Conservation (phyloP, 2,329 filamentous ascomycete genomes). For the Hypoxylon sp. region DNA sequence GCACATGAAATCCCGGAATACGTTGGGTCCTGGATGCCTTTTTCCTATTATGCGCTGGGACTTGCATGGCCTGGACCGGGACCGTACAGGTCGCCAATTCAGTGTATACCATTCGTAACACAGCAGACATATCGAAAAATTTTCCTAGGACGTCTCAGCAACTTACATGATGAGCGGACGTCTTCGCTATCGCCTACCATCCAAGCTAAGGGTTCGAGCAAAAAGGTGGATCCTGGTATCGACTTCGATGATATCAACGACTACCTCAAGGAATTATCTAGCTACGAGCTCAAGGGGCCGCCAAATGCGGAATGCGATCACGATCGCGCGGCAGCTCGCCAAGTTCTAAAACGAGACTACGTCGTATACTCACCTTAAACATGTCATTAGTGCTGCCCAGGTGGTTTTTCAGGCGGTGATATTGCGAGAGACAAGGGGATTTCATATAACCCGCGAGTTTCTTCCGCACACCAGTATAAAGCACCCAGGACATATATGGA, state of each 20-base stretch:
- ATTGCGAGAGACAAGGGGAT: neutral
- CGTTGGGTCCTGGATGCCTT: neutral
- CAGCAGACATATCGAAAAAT: no score
- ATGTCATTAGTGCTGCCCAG: neutral
- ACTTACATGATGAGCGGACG: no score
- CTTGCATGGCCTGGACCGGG: neutral
- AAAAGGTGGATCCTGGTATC: conserved; percentile 9
- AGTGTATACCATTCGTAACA: neutral
- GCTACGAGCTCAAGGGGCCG: conserved; percentile 55
- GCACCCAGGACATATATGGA: no score
- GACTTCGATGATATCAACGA: conserved; percentile 33
- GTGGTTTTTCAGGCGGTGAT: neutral
- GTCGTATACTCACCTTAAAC: neutral
- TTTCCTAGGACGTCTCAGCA: no score
- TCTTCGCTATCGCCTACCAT: no score
- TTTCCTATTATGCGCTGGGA: neutral
- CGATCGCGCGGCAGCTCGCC: conserved; percentile 43
- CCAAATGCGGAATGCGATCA: conserved; percentile 56
- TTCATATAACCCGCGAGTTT: no score
- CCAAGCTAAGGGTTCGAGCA: neutral
- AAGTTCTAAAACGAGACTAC: neutral
- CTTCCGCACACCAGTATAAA: no score
- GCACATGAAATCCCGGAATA: neutral
- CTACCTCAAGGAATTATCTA: conserved; percentile 49
- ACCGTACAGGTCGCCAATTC: neutral